phyloP scores from a whole-genome alignment of 2,329 filamentous ascomycete species.

The Blastomyces parvus region DNA sequence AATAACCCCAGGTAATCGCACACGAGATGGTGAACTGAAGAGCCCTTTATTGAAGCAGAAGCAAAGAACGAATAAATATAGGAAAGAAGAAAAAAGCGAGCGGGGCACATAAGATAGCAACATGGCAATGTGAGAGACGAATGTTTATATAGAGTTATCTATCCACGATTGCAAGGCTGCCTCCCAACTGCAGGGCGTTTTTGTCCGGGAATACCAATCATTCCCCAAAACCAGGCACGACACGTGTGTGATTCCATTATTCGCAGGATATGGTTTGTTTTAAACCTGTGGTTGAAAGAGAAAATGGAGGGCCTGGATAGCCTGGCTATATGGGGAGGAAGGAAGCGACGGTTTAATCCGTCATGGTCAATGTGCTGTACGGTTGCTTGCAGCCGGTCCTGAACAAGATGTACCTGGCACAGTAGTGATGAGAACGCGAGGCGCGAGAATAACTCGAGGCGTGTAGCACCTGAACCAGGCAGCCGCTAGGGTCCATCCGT shows the following conservation, averaged over 20 bases:
- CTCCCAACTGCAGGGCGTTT: neutral
- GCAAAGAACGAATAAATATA: neutral
- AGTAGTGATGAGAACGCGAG: neutral
- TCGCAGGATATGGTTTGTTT: neutral
- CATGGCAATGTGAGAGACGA: neutral
- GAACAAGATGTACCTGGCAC: too few relatives aligned
- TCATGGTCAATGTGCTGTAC: neutral
- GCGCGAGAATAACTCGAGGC: neutral
- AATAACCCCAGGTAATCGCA: neutral
- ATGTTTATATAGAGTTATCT: neutral
- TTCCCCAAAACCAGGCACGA: neutral
- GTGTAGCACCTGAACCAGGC: neutral
- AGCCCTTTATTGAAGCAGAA: neutral
- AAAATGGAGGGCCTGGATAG: neutral
- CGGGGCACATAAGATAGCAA: neutral
- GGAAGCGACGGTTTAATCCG: neutral
- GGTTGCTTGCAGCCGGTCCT: neutral
- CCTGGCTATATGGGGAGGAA: neutral
- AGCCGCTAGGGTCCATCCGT: neutral
- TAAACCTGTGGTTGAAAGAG: neutral
- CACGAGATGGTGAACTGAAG: neutral
- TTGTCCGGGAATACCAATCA: neutral
- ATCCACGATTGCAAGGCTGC: neutral
- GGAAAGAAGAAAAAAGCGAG: neutral
- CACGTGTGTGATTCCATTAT: neutral